Conservation (phyloP, 192 early-diverging fungal genomes). For the Backusella liffmaniae region DNA sequence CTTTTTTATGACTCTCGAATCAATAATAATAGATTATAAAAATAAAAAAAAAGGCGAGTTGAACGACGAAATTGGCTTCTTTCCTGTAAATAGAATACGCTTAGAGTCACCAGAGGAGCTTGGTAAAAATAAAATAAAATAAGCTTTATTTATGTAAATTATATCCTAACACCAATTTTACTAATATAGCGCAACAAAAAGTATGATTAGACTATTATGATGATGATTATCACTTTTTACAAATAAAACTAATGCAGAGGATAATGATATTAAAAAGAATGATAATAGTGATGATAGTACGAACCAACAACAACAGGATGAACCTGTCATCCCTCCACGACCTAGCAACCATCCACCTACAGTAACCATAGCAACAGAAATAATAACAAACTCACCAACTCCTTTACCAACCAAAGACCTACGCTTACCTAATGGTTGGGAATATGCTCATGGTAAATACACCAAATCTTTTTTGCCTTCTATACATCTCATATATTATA, state of each 20-base stretch:
- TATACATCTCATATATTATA: neutral
- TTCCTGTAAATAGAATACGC: constrained; percentile 37
- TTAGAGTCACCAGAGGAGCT: constrained; percentile 15
- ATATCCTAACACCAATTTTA: no score
- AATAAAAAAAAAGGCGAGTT: constrained; percentile 26
- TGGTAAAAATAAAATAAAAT: neutral
- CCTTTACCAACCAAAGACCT: constrained; percentile 1
- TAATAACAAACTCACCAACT: neutral
- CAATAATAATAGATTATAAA: neutral
- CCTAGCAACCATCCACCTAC: neutral
- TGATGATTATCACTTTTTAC: neutral
- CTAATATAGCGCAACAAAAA: neutral
- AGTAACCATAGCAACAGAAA: neutral
- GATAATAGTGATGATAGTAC: neutral
- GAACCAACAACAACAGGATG: neutral
- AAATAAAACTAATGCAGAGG: no score
- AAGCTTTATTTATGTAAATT: neutral
- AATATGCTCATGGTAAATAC: constrained; percentile 41
- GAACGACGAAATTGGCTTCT: constrained; percentile 36
- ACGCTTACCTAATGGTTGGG: constrained; percentile 43
- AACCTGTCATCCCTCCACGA: neutral
- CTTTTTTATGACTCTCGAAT: no score
- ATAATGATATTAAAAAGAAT: neutral
- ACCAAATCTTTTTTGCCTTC: no score
- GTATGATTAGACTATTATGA: neutral